Evolutionary conservation across 2,329 filamentous ascomycete species (phyloP).

Genomic region (Colletotrichum orbiculare): DNA sequence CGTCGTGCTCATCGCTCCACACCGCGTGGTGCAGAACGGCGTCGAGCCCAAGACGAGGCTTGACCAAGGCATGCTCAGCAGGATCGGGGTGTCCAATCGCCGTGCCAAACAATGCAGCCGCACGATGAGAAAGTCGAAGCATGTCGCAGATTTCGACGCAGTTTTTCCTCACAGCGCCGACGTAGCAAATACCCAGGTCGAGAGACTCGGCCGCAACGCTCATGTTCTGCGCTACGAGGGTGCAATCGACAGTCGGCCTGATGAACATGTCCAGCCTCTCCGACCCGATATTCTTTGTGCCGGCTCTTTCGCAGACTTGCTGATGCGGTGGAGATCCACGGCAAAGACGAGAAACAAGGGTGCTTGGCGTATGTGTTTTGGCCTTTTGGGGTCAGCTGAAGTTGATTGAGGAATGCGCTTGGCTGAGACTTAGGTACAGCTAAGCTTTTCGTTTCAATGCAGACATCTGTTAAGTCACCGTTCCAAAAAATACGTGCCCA

Average conservation of each 20-base stretch:
- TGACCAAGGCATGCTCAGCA: too few relatives aligned
- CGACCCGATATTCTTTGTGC: background rate
- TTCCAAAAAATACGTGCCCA: too few relatives aligned
- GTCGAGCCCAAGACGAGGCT: too few relatives aligned
- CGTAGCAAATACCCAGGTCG: background rate
- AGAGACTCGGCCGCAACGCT: background rate
- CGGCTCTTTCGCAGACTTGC: constrained; percentile 37
- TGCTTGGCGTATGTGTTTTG: constrained; percentile 44
- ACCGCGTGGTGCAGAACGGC: too few relatives aligned
- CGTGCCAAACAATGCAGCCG: background rate
- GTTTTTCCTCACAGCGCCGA: background rate
- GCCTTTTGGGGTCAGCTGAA: too few relatives aligned
- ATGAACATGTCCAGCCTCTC: constrained; percentile 4
- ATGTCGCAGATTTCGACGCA: background rate
- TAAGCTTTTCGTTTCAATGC: too few relatives aligned
- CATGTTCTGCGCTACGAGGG: background rate
- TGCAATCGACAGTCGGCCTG: background rate
- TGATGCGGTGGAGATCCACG: constrained; percentile 46
- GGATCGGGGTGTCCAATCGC: background rate
- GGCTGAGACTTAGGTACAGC: too few relatives aligned
- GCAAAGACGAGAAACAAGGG: constrained; percentile 47
- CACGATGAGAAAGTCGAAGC: background rate
- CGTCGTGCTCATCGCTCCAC: too few relatives aligned
- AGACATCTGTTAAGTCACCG: too few relatives aligned
- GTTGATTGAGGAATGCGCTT: too few relatives aligned